Conservation (phyloP, 1,139 yeast species). For the Geotrichum histeridarum region DNA sequence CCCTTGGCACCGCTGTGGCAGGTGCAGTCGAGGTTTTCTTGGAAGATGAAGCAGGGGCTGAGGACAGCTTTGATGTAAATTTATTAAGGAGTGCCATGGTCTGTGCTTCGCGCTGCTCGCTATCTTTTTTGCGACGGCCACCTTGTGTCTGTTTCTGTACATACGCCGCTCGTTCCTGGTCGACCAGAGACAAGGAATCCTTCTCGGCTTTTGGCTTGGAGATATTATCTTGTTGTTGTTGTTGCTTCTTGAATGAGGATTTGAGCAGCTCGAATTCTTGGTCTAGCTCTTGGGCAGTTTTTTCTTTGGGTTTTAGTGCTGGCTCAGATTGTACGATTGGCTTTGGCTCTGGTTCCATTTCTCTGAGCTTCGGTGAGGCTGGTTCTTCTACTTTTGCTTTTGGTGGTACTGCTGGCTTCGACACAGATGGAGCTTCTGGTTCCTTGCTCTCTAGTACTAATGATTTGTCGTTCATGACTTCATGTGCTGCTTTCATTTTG, state of each 20-base stretch:
- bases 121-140: constrained; percentile 1
- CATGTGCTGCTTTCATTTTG: constrained; percentile 16
- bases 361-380: neutral
- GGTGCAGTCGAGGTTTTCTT: neutral
- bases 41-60: neutral
- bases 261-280: constrained; percentile 7
- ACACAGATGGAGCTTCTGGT: neutral
- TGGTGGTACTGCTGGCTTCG: neutral
- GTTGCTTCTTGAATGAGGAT: neutral
- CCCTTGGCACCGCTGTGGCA: neutral
- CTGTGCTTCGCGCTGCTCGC: constrained; percentile 14
- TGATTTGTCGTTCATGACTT: constrained; percentile 10
- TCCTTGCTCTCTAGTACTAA: neutral
- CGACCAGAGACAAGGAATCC: neutral
- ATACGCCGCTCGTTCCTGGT: constrained; percentile 7
- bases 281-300: constrained; percentile 4
- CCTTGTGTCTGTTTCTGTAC: neutral
- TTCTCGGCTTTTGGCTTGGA: neutral
- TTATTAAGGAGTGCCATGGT: constrained; percentile 15
- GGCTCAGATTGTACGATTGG: neutral
- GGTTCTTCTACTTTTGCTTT: neutral
- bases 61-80: constrained; percentile 12
- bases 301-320: neutral
- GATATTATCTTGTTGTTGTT: neutral
- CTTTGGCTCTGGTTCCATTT: neutral